A percentile compares a stretch with the other conserved stretches of the same genome.
These are phyloP conservation scores for Daldinia concentrica DNA, from an alignment of 495 filamentous ascomycete species.

Conservation along the genomic window DNA sequence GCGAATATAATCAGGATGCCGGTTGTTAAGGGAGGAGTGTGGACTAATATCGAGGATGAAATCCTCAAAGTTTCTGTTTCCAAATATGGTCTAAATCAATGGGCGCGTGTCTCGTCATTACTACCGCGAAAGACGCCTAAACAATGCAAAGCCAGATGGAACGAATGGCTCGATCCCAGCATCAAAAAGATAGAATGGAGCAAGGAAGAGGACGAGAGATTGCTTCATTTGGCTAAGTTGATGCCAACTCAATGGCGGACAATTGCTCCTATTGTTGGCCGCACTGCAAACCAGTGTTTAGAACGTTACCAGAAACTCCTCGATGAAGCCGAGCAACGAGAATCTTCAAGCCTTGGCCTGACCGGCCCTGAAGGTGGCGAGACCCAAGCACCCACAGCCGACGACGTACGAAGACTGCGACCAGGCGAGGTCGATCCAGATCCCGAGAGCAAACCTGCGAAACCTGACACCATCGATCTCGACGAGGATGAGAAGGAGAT, in stretches of 20 bases:
- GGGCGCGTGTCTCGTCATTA: slow-evolving; percentile 97
- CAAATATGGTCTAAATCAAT: slow-evolving; percentile 98
- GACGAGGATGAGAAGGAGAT: slow-evolving; percentile 99
- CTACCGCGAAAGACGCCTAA: slow-evolving; percentile 98
- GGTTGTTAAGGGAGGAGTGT: slow-evolving; percentile 98
- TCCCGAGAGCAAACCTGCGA: slow-evolving; percentile 95
- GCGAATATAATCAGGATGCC: slow-evolving; percentile 70
- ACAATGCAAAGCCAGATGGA: slow-evolving; percentile 98
- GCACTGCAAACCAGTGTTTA: slow-evolving; percentile 95
- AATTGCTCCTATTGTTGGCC: slow-evolving; percentile 94
- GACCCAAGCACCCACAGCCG: slow-evolving; percentile 85
- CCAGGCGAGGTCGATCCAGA: slow-evolving; percentile 96
- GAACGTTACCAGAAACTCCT: slow-evolving; percentile 96
- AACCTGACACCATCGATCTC: slow-evolving; percentile 95
- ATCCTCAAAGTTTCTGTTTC: slow-evolving; percentile 96
- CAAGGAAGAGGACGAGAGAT: slow-evolving; percentile 97
- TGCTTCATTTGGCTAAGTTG: slow-evolving; percentile 94
- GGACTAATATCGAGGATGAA: slow-evolving; percentile 84
- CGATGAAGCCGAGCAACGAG: slow-evolving; percentile 93
- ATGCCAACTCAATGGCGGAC: slow-evolving; percentile 99
- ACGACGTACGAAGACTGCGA: slow-evolving; percentile 88
- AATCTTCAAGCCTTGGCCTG: slow-evolving; percentile 81
- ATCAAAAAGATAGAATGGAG: slow-evolving; percentile 99
- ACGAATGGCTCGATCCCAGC: slow-evolving; percentile 96
- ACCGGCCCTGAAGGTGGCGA: slow-evolving; percentile 90